Evolutionary conservation across 176 grass and related monocot genomes (phyloP), one percentile per base, ranked within the genome.

Genomic region (Themeda triandra): DNA sequence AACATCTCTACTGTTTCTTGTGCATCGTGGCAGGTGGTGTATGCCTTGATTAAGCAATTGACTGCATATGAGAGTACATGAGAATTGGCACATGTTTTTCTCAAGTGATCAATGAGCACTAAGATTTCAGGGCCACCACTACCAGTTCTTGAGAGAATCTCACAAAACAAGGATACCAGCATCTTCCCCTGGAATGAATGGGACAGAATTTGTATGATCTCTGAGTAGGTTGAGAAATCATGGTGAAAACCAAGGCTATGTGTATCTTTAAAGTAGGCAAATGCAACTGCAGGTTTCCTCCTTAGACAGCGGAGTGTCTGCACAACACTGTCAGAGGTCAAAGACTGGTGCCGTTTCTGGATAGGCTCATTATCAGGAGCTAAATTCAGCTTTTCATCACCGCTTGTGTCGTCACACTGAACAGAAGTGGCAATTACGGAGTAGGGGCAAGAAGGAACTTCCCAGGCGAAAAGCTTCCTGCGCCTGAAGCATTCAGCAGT

Each of bases 241-340:
- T 94, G 94, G 67, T 21, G 69, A 56, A 97, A 94, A 25, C 94
- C 92, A 31, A 87, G 48, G 53, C 71, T 86, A 40, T 59, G 37
- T 2, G 80, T 77, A 49, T 94, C 81, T 36, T 85, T 92, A 76
- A 97, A 94, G 85, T 91, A 97, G 62, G 85, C 81, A 18, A 94
- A 87, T 6, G 92, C 92, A 0, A 69, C 13, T 12, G 21, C 69
- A 28, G 95, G 92, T 27, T 80, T 85, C 29, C n/a, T 77, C 62
- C 66, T 60, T 13, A 97, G 71, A 79, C 69, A 46, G 13, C 76
- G 84, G 21, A 97, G 88, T 2, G 35, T 85, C 46, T 79, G 63
- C 53, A 82, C 53, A 36, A 97, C 79, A 36, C 60, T 69, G 80
- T 42, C 81, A 27, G 94, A 87, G 73, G 0, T 76, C 59, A 89